Evolutionary conservation across 2,329 filamentous ascomycete genomes (phyloP).

Genomic region (Drechmeria coniospora): DNA sequence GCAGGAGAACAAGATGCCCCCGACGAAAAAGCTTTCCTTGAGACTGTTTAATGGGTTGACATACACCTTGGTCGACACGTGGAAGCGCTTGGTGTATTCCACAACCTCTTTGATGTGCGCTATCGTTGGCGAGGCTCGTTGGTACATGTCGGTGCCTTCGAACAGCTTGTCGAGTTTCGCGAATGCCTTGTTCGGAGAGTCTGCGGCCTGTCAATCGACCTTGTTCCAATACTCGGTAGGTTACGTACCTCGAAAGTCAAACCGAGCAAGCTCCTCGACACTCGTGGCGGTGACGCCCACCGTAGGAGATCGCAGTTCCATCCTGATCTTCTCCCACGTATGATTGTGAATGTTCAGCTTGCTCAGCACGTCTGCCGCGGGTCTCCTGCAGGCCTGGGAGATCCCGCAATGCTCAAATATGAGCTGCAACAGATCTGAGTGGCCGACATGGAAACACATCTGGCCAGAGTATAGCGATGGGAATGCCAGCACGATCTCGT

Average conservation of each 20-base stretch:
- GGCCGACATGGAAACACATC: conserved; percentile 84
- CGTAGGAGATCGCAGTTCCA: conserved; percentile 64
- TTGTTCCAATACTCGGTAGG: background rate
- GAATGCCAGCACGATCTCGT: conserved; percentile 74
- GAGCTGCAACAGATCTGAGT: conserved; percentile 69
- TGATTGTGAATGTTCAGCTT: conserved; percentile 70
- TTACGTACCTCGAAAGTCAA: conserved; percentile 66
- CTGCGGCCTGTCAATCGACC: conserved; percentile 17
- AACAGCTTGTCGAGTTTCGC: conserved; percentile 43
- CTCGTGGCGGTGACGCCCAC: conserved; percentile 79
- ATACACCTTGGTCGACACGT: conserved; percentile 63
- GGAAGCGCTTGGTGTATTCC: conserved; percentile 60
- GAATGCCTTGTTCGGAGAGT: conserved; percentile 40
- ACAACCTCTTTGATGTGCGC: conserved; percentile 68
- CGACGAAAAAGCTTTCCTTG: conserved; percentile 80
- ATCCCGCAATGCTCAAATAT: conserved; percentile 88
- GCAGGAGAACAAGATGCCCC: conserved; percentile 80
- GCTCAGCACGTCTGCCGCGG: conserved; percentile 70
- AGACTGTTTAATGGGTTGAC: conserved; percentile 74
- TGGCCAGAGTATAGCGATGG: conserved; percentile 54
- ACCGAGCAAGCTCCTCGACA: conserved; percentile 75
- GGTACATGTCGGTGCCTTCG: conserved; percentile 50
- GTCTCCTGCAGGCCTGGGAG: conserved; percentile 47
- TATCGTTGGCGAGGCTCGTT: conserved; percentile 60
- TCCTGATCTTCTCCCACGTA: conserved; percentile 71